Conservation (phyloP, 179 eudicot genomes). For the Beta corolliflora region DNA sequence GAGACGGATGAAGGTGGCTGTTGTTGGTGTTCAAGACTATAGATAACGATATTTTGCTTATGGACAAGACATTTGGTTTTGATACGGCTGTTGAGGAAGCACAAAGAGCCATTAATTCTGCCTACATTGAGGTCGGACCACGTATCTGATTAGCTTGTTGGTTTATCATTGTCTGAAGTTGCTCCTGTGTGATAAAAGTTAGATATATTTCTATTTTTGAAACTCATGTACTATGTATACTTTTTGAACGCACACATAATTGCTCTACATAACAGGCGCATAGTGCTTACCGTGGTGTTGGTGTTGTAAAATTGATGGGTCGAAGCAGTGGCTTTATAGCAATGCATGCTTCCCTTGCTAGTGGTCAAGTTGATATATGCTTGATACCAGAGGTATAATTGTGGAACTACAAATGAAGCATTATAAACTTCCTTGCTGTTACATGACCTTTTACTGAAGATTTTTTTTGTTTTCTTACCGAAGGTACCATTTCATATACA, state of each 20-base stretch:
- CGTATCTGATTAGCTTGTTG: conserved; percentile 10
- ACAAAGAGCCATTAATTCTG: conserved; percentile 95
- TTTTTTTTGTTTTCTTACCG: not conserved
- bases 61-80: conserved; percentile 99
- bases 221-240: not conserved
- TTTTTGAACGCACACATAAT: not conserved
- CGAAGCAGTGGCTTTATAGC: conserved; percentile 99
- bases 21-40: conserved; percentile 98
- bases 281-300: conserved; percentile 98
- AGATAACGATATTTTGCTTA: conserved; percentile 93
- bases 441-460: conserved; percentile 16
- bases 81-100: conserved; percentile 99
- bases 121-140: conserved; percentile 82
- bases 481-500: conserved; percentile 87
- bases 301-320: conserved; percentile 97
- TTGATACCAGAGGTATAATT: conserved; percentile 91
- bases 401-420: conserved; percentile 18
- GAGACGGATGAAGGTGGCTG: conserved; percentile 82
- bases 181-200: not conserved
- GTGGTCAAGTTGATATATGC: conserved; percentile 98
- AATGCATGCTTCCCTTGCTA: conserved; percentile 98
- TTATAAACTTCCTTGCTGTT: not conserved
- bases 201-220: not conserved
- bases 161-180: conserved; percentile 3
- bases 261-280: conserved; percentile 58